Evolutionary conservation across 345 rosid genomes (phyloP).

Genomic region (Eutrema heterophyllum): DNA sequence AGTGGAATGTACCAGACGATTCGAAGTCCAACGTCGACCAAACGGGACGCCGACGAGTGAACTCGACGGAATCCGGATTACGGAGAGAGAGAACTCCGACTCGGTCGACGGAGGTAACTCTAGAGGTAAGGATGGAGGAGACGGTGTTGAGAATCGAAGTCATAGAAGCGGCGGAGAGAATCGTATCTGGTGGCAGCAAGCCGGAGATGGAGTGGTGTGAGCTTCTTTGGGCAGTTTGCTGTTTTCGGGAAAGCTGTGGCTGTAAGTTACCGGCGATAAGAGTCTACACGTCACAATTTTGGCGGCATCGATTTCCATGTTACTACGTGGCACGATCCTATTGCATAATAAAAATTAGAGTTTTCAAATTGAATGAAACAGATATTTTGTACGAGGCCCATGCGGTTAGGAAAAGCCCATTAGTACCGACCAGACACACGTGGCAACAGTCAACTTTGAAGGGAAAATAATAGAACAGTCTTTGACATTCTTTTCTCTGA

Average conservation of each 20-base stretch:
- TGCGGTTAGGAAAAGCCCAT: neutral
- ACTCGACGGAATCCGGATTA: constrained; percentile 43
- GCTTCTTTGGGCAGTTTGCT: neutral
- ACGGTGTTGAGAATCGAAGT: constrained; percentile 55
- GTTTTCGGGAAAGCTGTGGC: constrained; percentile 23
- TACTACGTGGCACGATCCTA: constrained; percentile 9
- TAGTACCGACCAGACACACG: neutral
- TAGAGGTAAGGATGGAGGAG: constrained; percentile 37
- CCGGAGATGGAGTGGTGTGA: constrained; percentile 18
- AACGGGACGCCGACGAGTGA: constrained; percentile 27
- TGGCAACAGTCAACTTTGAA: constrained; percentile 12
- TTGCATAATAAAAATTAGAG: neutral
- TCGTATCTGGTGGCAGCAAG: constrained; percentile 1
- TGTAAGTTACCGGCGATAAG: constrained; percentile 24
- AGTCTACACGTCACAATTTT: constrained; percentile 22
- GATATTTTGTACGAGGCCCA: constrained; percentile 6
- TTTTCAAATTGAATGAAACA: neutral
- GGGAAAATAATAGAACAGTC: neutral
- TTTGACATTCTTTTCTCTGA: neutral
- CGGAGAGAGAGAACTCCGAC: constrained; percentile 31
- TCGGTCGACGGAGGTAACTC: constrained; percentile 26
- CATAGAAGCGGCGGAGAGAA: constrained; percentile 38
- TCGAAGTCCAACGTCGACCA: neutral
- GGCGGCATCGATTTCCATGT: neutral
- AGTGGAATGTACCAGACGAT: neutral